phyloP scores from a whole-genome alignment of 2,329 filamentous ascomycete genomes.

The Curvularia lunata region DNA sequence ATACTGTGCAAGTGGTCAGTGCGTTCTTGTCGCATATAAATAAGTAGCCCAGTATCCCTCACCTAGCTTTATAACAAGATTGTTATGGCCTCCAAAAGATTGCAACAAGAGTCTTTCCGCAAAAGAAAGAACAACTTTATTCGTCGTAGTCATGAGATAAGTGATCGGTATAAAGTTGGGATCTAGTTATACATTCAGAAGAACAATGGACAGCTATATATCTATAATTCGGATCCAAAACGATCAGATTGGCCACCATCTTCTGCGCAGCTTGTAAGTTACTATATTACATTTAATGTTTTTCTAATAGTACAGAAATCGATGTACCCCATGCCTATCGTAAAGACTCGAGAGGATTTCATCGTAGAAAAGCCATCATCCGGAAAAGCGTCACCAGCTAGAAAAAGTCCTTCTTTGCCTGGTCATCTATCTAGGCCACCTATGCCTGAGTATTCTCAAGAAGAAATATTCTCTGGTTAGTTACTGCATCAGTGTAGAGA shows the following conservation, averaged over 20 bases:
- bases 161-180: conserved; percentile 17
- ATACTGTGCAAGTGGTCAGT: conserved; percentile 14
- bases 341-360: conserved; percentile 15
- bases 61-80: conserved; percentile 6
- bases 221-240: conserved; percentile 21
- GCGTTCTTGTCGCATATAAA: conserved; percentile 13
- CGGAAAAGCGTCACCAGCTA: conserved; percentile 7
- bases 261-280: conserved; percentile 12
- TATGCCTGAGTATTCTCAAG: conserved; percentile 19
- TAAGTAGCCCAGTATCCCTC: conserved; percentile 7
- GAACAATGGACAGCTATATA: conserved; percentile 20
- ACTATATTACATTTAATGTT: not conserved
- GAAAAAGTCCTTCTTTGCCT: conserved; percentile 9
- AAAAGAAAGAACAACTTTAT: conserved; percentile 26
- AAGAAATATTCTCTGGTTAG: conserved; percentile 18
- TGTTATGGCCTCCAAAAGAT: conserved; percentile 22
- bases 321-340: conserved; percentile 15
- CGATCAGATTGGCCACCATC: conserved; percentile 17
- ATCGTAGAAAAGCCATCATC: not conserved
- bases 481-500: conserved; percentile 11
- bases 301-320: conserved; percentile 6
- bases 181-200: conserved; percentile 26
- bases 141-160: conserved; percentile 19
- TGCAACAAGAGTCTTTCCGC: conserved; percentile 21
- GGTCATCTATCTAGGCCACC: conserved; percentile 15